phyloP scores from a whole-genome alignment of 1,139 yeast genomes.

The Candida mesenterica region DNA sequence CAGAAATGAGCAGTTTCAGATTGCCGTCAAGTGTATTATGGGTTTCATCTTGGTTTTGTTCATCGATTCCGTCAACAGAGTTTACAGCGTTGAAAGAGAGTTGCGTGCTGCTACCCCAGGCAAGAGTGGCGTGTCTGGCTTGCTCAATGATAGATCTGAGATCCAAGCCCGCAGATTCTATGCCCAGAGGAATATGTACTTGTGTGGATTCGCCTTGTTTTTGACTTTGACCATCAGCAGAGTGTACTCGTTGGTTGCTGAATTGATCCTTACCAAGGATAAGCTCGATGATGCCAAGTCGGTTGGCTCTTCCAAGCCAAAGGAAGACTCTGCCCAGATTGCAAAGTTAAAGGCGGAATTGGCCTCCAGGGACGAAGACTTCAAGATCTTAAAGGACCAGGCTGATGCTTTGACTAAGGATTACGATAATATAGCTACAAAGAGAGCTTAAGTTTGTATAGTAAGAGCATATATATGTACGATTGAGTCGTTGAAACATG shows the following conservation, averaged over 20 bases:
- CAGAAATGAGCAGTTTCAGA: slow-evolving; percentile 66
- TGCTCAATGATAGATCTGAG: slow-evolving; percentile 65
- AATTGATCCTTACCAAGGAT: slow-evolving; percentile 60
- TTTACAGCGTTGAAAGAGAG: slow-evolving; percentile 68
- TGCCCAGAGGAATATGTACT: slow-evolving; percentile 94
- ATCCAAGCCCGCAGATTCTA: slow-evolving; percentile 88
- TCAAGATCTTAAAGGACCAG: slow-evolving; percentile 68
- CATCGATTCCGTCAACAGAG: slow-evolving; percentile 85
- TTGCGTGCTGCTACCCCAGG: slow-evolving; percentile 32
- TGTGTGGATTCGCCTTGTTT: slow-evolving; percentile 93
- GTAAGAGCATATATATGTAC: neutral
- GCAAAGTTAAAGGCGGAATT: slow-evolving; percentile 53
- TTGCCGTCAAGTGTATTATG: slow-evolving; percentile 77
- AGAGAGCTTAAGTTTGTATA: slow-evolving; percentile 1
- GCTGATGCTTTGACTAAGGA: slow-evolving; percentile 66
- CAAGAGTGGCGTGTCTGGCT: slow-evolving; percentile 18
- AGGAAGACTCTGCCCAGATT: slow-evolving; percentile 39
- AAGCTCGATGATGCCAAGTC: slow-evolving; percentile 53
- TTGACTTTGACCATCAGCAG: slow-evolving; percentile 81
- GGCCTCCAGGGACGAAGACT: slow-evolving; percentile 59
- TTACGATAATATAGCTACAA: slow-evolving; percentile 43
- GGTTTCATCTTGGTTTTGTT: slow-evolving; percentile 84
- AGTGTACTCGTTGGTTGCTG: slow-evolving; percentile 81
- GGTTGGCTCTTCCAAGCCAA: slow-evolving; percentile 20
- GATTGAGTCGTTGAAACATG: neutral